Conservation (phyloP, 2,329 filamentous ascomycete genomes). For the Plenodomus lindquistii region DNA sequence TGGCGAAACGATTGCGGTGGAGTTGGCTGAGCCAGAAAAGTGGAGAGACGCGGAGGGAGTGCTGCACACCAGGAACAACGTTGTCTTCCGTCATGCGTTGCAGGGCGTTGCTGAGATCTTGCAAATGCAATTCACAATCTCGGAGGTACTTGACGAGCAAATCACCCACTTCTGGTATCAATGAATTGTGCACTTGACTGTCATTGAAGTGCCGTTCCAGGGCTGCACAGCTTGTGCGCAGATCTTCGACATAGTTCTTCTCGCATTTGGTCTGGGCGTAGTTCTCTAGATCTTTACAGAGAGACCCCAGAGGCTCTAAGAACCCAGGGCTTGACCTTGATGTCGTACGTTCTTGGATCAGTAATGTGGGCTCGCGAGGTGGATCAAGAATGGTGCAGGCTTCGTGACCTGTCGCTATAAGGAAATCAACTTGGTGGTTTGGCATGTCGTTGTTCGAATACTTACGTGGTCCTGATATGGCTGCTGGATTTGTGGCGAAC, state of each 20-base stretch:
- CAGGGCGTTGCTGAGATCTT: slow-evolving; percentile 4
- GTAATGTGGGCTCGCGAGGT: slow-evolving; percentile 7
- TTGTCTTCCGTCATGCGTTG: background rate
- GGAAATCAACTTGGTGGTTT: background rate
- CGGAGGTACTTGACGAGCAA: slow-evolving; percentile 13
- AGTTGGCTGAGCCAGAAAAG: slow-evolving; percentile 32
- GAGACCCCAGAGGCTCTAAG: slow-evolving; percentile 9
- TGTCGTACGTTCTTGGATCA: background rate
- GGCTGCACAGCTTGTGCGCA: slow-evolving; percentile 22
- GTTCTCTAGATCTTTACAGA: slow-evolving; percentile 14
- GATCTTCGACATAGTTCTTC: slow-evolving; percentile 20
- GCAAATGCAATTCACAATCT: slow-evolving; percentile 17
- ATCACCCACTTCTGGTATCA: background rate
- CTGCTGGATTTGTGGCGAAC: slow-evolving; percentile 1
- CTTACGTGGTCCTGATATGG: background rate
- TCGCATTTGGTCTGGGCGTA: slow-evolving; percentile 20
- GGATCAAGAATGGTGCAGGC: too few relatives aligned
- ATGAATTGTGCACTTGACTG: background rate
- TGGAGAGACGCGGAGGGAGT: slow-evolving; percentile 25
- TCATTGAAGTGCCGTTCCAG: slow-evolving; percentile 6
- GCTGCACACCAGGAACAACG: slow-evolving; percentile 5
- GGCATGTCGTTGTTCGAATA: background rate
- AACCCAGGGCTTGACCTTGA: background rate
- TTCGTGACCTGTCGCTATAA: too few relatives aligned
- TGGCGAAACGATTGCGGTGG: slow-evolving; percentile 16